Evolutionary conservation across 306 rosid species (phyloP), one percentile per base, ranked within the genome.

Genomic region (Boehmeria nivea): DNA sequence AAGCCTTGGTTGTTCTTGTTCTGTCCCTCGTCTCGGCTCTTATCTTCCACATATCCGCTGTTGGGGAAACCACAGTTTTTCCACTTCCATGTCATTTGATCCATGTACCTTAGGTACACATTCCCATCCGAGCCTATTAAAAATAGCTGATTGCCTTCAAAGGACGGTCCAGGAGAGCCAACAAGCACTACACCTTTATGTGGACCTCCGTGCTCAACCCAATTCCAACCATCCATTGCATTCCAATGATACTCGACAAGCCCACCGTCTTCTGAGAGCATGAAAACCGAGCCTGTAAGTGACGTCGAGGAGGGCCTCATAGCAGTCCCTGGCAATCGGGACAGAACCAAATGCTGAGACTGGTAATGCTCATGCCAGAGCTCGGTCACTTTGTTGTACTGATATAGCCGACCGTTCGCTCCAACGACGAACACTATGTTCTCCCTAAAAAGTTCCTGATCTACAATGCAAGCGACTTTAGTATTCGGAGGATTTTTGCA

Each of bases 151-250:
- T 70, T 86, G 3, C 82, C 85, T 55, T 78, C 75, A 48, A 90
- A 72, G 66, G 81, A 78, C n/a, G 97, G 97, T 37, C 97, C 94
- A 3, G 94, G 86, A 40, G 90, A 75, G 40, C 81, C 83, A 56
- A 78, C 71, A 38, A 90, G 58, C 15, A 73, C 76, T 27, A 84
- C 91, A 51, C 76, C 94, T 61, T 69, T 80, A 72, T 76, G 59
- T 17, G 97, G 97, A 60, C 82, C 78, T 63, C 97, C 97, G 67
- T 90, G 97, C 51, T 90, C 97, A 27, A 90, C 75, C 97, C 97
- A 90, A 25, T 80, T 81, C 97, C 97, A 90, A 31, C 90, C 91
- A 17, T 82, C 67, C 74, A 78, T 65, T 47, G 83, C 21, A 37
- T 72, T 78, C 97, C 97, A 90, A 9, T 82, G 78, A 56, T 86